Evolutionary conservation across 164 flowering plant species (phyloP), one percentile per base, ranked within the genome.

Genomic region (Vitis rotundifolia): DNA sequence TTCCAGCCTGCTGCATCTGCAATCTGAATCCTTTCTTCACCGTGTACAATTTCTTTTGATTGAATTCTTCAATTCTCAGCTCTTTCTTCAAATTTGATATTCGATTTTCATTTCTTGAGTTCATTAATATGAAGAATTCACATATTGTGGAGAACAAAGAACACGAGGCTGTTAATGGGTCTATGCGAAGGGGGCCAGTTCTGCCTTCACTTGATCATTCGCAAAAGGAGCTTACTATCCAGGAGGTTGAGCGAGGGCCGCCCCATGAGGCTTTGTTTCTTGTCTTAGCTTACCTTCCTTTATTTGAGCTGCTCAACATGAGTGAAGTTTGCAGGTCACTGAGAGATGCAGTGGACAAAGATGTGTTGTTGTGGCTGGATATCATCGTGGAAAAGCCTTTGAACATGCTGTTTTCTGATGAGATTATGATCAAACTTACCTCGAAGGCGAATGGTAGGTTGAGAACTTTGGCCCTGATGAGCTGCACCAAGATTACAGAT

Each of bases 181-280:
- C 44, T 37, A 37, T 6, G 6, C 44, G 2, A 37, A 37, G 44
- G 44, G 7, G 44, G 6, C 8, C 44, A 37, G 7, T 37, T 37
- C 44, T 37, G 44, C 44, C 44, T 37, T 31, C 37, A 3, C 49
- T 60, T 47, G 26, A 11, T 11, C 3, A 37, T 64, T 68, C 63
- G 55, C 3, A 12, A 54, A n/a, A 16, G 18, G 59, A 66, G 12
- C 15, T 29, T 12, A 44, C 16, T 6, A 37, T 37, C 44, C 51
- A 28, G 4, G 61, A 71, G 1, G 53, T 18, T 5, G 81, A 77
- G 69, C 56, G 81, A 14, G 76, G 64, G 56, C 71, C 75, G 63
- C 91, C 96, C 51, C 94, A 87, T 71, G 92, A 87, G 54, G 90
- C 91, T 29, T 7, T 94, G 61, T 84, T 80, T 76, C 76, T 87